Conservation (phyloP, 1,139 yeast species). For the Magnusiomyces sp. region DNA sequence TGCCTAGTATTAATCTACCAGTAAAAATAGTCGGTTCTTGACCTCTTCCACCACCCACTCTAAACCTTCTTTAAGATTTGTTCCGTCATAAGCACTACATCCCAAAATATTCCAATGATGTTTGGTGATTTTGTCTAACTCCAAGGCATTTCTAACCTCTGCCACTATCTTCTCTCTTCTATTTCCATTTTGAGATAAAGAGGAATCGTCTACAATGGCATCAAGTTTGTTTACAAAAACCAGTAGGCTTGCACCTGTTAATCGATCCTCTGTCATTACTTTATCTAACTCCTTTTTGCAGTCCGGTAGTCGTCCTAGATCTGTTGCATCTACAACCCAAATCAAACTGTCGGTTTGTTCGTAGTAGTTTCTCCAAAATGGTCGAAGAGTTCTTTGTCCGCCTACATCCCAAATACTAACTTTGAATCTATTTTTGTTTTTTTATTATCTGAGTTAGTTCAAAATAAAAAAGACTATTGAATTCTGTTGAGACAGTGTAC, state of each 20-base stretch:
- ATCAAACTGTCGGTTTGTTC: conserved; percentile 74
- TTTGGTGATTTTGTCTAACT: conserved; percentile 36
- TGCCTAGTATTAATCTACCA: conserved; percentile 20
- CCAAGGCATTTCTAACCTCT: conserved; percentile 21
- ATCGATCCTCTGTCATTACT: conserved; percentile 56
- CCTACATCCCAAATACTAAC: conserved; percentile 68
- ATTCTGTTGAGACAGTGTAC: conserved; percentile 6
- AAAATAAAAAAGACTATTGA: too few relatives aligned
- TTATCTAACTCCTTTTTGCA: conserved; percentile 55
- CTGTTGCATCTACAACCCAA: conserved; percentile 86
- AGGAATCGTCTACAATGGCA: conserved; percentile 33
- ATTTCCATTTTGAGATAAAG: conserved; percentile 39
- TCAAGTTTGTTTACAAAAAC: conserved; percentile 39
- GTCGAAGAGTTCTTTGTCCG: conserved; percentile 69
- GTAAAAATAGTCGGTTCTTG: conserved; percentile 31
- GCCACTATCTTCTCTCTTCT: conserved; percentile 19
- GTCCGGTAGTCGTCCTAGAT: conserved; percentile 53
- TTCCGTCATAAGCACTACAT: conserved; percentile 54
- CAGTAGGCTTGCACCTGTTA: conserved; percentile 53
- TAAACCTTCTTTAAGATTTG: conserved; percentile 39
- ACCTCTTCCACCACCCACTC: conserved; percentile 44
- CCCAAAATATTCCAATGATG: conserved; percentile 38
- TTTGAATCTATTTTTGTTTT: conserved; percentile 34
- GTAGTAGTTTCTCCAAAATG: conserved; percentile 87
- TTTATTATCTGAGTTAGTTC: neutral